Evolutionary conservation across 106 monocot genomes (phyloP), one percentile per base, ranked within the genome.

Genomic region (Hemerocallis citrina): DNA sequence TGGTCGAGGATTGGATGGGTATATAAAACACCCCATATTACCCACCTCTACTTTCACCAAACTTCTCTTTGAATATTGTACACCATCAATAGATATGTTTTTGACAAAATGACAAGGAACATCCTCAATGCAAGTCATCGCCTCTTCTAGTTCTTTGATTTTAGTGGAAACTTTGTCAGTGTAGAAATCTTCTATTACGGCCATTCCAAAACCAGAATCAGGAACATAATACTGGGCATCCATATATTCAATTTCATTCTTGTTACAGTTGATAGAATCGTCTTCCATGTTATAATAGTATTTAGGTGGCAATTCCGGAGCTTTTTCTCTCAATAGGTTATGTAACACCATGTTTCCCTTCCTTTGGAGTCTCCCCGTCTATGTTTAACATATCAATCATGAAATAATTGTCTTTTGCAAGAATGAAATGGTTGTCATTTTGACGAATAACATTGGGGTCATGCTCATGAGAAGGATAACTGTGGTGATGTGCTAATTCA

Each of bases 31-130:
- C n/a, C n/a, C n/a, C n/a, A n/a, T n/a, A n/a, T n/a, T n/a, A n/a
- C n/a, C n/a, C n/a, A n/a, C n/a, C 16, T 37, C 47, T 30, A 28
- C 49, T 55, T 72, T 68, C 55, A 62, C 36, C 51, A 58, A 36
- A 17, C 41, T 65, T 67, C n/a, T 85, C 28, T 62, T 35, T 70
- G 30, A 21, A 12, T 45, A 45, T 19, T 54, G 65, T 5, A 67
- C 71, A 66, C 88, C 84, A 66, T 88, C 88, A 60, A 92, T 54
- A 23, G 79, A 88, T 21, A 92, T 83, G 25, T 92, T 84, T 68
- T 92, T 88, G 22, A 87, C 51, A 59, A 58, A 41, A 41, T 75
- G 66, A 57, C 52, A 57, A 40, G 61, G 8, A 56, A 60, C 21
- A 57, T 77, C 58, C 49, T 76, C 60, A 52, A 75, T 44, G n/a